Conservation (phyloP, 768 basidiomycete genomes). For the Suillus subluteus region DNA sequence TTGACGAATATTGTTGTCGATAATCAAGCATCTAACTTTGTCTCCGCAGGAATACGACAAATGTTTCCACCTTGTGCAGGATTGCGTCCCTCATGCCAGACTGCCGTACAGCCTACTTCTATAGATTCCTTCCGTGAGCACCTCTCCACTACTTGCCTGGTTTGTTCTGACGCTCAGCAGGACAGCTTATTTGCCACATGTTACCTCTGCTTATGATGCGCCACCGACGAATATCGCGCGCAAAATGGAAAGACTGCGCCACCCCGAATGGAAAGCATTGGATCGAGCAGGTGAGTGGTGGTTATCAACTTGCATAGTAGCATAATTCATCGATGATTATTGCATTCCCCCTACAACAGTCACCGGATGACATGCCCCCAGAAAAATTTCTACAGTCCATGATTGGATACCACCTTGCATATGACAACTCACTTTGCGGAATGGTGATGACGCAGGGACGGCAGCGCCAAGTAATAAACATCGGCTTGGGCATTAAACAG, state of each 20-base stretch:
- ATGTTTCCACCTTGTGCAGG: conserved; percentile 60
- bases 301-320: conserved; percentile 8
- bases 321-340: conserved; percentile 13
- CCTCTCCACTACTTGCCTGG: conserved; percentile 17
- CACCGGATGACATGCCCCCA: conserved; percentile 62
- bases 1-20: conserved; percentile 12
- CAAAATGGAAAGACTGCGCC: conserved; percentile 70
- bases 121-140: conserved; percentile 69
- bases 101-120: conserved; percentile 57
- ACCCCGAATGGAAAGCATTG: conserved; percentile 73
- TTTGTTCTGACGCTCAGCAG: conserved; percentile 39
- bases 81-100: conserved; percentile 61
- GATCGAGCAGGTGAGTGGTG: conserved; percentile 70
- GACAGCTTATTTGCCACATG: conserved; percentile 72
- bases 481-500: conserved; percentile 80
- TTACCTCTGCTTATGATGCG: conserved; percentile 86
- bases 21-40: conserved; percentile 10
- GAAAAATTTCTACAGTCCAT: conserved; percentile 70
- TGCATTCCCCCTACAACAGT: conserved; percentile 33
- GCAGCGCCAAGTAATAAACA: conserved; percentile 75
- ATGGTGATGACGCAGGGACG: conserved; percentile 86
- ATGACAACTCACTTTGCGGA: conserved; percentile 71
- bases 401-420: conserved; percentile 80
- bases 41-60: conserved; percentile 69
- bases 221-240: conserved; percentile 75